These are phyloP conservation scores for Pugionium cornutum DNA, from an alignment of 345 rosid species.

Conservation along the genomic window DNA sequence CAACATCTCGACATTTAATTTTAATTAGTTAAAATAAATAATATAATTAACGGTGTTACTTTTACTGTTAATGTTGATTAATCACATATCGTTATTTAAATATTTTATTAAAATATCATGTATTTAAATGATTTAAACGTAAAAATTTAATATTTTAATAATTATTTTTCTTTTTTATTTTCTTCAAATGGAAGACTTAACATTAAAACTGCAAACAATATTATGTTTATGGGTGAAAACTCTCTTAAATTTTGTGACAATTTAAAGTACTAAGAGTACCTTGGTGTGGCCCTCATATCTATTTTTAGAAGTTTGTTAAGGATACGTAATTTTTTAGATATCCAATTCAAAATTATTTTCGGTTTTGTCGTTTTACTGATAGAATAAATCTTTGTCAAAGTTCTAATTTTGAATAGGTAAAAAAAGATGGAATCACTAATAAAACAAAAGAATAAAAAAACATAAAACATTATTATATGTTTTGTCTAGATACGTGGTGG, in stretches of 20 bases:
- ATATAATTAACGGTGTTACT: no score
- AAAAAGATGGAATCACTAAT: slow-evolving; percentile 5
- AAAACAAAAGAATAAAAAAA: background rate
- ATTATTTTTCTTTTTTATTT: no score
- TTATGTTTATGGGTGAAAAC: background rate
- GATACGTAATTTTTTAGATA: slow-evolving; percentile 3
- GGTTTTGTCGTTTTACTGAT: slow-evolving; percentile 3
- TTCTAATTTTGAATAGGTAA: background rate
- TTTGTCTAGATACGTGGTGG: slow-evolving; percentile 1
- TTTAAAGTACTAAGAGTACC: background rate
- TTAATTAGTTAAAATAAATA: no score
- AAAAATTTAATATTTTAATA: no score
- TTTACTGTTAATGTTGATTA: no score
- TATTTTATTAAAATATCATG: no score
- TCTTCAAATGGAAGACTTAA: background rate
- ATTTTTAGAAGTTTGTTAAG: slow-evolving; percentile 8
- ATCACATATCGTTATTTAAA: no score
- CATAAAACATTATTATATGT: background rate
- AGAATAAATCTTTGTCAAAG: background rate
- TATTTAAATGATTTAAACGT: no score
- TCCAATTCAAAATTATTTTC: background rate
- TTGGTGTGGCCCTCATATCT: slow-evolving; percentile 5
- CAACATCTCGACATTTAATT: no score
- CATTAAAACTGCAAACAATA: background rate
- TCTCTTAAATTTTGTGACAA: background rate